Percentiles rank a stretch among this genome's conserved stretches.
Conservation (phyloP, 2,329 filamentous ascomycete species). For the Fusarium equiseti region DNA sequence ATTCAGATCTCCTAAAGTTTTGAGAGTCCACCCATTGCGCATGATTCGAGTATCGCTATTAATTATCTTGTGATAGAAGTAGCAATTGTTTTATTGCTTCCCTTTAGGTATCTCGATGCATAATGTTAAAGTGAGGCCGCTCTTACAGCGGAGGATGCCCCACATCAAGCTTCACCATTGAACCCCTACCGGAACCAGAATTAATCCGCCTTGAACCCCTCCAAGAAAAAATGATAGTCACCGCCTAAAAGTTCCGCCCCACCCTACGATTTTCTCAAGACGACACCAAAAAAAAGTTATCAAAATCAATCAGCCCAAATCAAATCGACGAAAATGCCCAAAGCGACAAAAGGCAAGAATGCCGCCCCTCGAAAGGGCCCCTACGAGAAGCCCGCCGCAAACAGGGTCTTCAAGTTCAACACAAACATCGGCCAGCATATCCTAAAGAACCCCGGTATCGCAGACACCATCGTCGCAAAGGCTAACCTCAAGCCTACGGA, state of each 20-base stretch:
- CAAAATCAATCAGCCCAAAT: not conserved
- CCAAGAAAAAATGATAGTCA: slow-evolving; percentile 10
- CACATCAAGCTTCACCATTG: not conserved
- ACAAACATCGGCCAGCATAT: slow-evolving; percentile 89
- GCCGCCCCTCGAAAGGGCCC: not conserved
- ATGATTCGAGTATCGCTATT: not conserved
- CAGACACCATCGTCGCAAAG: slow-evolving; percentile 78
- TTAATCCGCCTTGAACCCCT: slow-evolving; percentile 1
- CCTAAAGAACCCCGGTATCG: slow-evolving; percentile 89
- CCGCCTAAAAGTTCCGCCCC: slow-evolving; percentile 7
- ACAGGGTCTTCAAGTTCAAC: slow-evolving; percentile 98
- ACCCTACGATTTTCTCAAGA: slow-evolving; percentile 5
- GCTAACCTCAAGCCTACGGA: slow-evolving; percentile 91
- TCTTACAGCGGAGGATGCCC: not conserved
- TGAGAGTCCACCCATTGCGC: not conserved
- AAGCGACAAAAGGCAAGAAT: slow-evolving; percentile 6
- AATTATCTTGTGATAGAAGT: not conserved
- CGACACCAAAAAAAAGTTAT: slow-evolving; percentile 7
- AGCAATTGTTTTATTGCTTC: not conserved
- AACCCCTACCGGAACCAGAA: not conserved
- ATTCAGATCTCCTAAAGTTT: not conserved
- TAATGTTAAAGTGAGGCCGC: not conserved
- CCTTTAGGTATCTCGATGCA: not conserved
- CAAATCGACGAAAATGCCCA: not conserved
- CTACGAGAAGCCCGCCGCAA: slow-evolving; percentile 50